Percentiles rank a stretch among this genome's conserved stretches.
Evolutionary conservation across 148 eudicot genomes (phyloP).

Genomic region (Persicaria maculosa): DNA sequence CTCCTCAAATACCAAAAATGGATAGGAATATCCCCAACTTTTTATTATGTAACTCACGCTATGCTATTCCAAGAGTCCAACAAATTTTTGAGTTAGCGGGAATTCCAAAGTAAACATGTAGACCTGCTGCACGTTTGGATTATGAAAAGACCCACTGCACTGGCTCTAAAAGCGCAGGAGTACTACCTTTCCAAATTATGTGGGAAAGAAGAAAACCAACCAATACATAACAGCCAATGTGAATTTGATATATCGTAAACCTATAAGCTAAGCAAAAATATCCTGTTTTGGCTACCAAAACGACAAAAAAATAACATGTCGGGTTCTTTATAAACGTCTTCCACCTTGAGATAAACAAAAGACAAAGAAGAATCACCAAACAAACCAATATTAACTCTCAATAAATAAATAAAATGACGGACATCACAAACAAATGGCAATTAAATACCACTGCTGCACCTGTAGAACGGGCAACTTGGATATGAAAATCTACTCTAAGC

Average conservation of each 20-base stretch:
- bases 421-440: not conserved
- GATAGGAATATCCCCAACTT: not conserved
- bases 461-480: not conserved
- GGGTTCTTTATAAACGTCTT: not conserved
- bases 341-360: not conserved
- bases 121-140: not conserved
- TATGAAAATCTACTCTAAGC: not conserved
- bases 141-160: not conserved
- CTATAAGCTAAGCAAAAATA: not conserved
- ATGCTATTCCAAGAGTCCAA: not conserved
- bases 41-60: not conserved
- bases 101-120: not conserved
- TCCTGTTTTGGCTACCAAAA: not conserved
- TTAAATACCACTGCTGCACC: not conserved
- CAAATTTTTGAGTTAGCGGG: not conserved
- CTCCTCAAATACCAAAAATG: not conserved
- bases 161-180: not conserved
- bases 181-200: not conserved
- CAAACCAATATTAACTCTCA: not conserved
- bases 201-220: not conserved
- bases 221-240: not conserved
- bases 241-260: not conserved
- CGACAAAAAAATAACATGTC: not conserved
- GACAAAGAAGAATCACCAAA: not conserved
- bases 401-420: not conserved